Evolutionary conservation across 2,329 filamentous ascomycete genomes (phyloP), one percentile per base, ranked within the genome.

Genomic region (Colletotrichum tropicale): DNA sequence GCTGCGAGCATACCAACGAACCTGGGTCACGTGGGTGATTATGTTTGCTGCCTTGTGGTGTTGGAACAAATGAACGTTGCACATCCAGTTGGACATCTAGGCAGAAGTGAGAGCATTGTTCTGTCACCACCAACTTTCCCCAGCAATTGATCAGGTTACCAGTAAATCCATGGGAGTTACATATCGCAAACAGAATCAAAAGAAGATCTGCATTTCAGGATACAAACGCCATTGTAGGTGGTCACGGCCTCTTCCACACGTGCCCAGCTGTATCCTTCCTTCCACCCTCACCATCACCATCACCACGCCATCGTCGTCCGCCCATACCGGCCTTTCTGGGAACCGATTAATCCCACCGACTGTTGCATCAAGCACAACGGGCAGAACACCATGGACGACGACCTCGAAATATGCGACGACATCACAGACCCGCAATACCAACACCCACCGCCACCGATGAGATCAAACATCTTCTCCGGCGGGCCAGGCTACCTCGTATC

Each of bases 241-340:
- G 4, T 16, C 15, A 8, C 34, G 6, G 7, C 1, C 15, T 16
- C 15, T 16, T 38, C 6, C 15, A 38, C 34, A 2, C 28, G 15
- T n/a, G 34, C 34, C 15, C 4, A 2, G 34, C 34, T 5, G 5
- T 1, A 16, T 16, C 34, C 34, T 15, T 34, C 32, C 32, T 34
- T 34, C 32, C 3, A 34, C 13, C 1, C 0, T 34, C 32, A 13
- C 13, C 1, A 0, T 34, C 32, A 13, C 12, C 32, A 34, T 34
- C 32, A 34, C 32, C 32, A 34, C 32, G 6, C 12, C 32, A 34
- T 34, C 32, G 13, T 34, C 32, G 12, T 13, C 13, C 8, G 34
- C 4, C 15, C 34, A 8, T 38, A n/a, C n/a, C n/a, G n/a, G n/a
- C n/a, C n/a, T 38, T 16, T 38, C 15, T 38, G 5, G 5, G 15